Conservation (phyloP, 306 rosid genomes). For the Corylus americana region DNA sequence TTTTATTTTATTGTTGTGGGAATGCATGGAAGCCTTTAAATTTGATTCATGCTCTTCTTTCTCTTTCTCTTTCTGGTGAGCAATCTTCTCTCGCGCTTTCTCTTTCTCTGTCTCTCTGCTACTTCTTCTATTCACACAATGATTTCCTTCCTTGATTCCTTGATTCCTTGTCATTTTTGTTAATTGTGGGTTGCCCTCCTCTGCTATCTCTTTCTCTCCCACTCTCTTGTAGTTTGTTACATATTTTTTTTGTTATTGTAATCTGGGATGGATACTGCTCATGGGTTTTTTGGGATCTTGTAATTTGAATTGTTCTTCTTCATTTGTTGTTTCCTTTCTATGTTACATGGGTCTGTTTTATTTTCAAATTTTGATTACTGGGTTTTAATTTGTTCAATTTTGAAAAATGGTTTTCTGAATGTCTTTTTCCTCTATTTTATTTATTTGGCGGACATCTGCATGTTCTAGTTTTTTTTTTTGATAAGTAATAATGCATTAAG, state of each 20-base stretch:
- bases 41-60: background rate
- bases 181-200: background rate
- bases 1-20: background rate
- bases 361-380: slow-evolving; percentile 13
- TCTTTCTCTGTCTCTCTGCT: background rate
- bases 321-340: slow-evolving; percentile 9
- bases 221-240: background rate
- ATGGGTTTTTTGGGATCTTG: slow-evolving; percentile 48
- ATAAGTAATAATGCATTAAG: too few relatives aligned
- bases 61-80: background rate
- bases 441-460: slow-evolving; percentile 20
- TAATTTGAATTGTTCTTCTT: slow-evolving; percentile 19
- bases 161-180: too few relatives aligned
- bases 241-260: slow-evolving; percentile 2
- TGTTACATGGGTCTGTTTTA: background rate
- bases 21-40: slow-evolving; percentile 9
- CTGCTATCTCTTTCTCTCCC: background rate
- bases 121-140: background rate
- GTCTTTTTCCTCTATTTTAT: background rate
- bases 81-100: background rate
- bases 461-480: background rate
- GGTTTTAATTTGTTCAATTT: slow-evolving; percentile 10
- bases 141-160: background rate
- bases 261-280: slow-evolving; percentile 13
- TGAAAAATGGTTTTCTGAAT: slow-evolving; percentile 22